A percentile compares a stretch with the other conserved stretches of the same genome.
phyloP scores from a whole-genome alignment of 163 green algal species.

The Trebouxia gelatinosa region DNA sequence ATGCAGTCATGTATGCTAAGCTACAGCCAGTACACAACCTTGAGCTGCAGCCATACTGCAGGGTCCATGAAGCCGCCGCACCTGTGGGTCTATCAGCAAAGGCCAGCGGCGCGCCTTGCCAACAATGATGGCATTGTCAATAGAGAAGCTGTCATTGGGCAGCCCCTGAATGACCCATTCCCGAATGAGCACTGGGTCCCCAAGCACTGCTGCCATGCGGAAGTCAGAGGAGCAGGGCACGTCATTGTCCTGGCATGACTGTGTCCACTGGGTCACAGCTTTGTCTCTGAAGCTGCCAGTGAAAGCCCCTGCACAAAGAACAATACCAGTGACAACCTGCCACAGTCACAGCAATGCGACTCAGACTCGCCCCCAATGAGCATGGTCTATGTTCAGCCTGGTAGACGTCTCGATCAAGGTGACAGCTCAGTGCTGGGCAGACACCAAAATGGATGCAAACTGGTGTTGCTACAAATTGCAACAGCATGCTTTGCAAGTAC shows the following conservation, averaged over 20 bases:
- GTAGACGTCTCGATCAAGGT: too few relatives aligned
- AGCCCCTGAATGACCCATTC: constrained; percentile 74
- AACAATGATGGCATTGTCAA: constrained; percentile 81
- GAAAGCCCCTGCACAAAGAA: constrained; percentile 49
- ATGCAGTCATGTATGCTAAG: too few relatives aligned
- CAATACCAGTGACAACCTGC: too few relatives aligned
- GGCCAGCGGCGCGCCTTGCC: constrained; percentile 67
- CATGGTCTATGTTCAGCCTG: too few relatives aligned
- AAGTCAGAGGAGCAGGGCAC: constrained; percentile 72
- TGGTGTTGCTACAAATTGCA: too few relatives aligned
- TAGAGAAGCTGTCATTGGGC: constrained; percentile 74
- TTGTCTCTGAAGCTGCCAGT: constrained; percentile 60
- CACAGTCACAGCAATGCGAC: too few relatives aligned
- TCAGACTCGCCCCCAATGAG: too few relatives aligned
- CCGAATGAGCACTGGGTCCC: constrained; percentile 62
- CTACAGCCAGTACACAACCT: too few relatives aligned
- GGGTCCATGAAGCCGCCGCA: not conserved
- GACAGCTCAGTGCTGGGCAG: too few relatives aligned
- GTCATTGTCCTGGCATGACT: not conserved
- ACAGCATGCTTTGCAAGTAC: too few relatives aligned
- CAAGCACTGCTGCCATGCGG: constrained; percentile 55
- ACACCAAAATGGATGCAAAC: too few relatives aligned
- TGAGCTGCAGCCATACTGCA: not conserved
- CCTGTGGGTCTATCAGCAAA: constrained; percentile 76
- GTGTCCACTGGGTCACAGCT: constrained; percentile 51